phyloP scores from a whole-genome alignment of 1,284 basidiomycete genomes.

The Cutaneotrichosporon sp. region DNA sequence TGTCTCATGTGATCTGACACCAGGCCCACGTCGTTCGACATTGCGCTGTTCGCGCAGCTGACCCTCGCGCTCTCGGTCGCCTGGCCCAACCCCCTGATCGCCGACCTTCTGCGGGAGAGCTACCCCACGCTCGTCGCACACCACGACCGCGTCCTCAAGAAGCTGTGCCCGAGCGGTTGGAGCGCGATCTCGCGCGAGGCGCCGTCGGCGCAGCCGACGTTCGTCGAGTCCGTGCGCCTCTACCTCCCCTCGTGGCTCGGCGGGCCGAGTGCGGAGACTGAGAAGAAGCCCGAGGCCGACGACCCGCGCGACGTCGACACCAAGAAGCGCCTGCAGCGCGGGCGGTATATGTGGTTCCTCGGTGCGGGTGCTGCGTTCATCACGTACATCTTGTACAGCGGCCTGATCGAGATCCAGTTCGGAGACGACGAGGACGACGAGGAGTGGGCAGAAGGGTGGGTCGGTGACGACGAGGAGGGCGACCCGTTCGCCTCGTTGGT shows the following conservation, averaged over 20 bases:
- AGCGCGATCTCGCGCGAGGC: conserved; percentile 13
- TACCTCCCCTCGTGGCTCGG: conserved; percentile 9
- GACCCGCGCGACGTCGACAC: conserved; percentile 22
- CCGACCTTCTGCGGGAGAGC: conserved; percentile 39
- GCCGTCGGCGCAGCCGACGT: not conserved
- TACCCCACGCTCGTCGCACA: conserved; percentile 43
- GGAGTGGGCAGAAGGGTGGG: conserved; percentile 24
- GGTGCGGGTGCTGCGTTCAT: conserved; percentile 40
- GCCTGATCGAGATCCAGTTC: conserved; percentile 41
- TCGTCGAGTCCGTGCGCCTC: not conserved
- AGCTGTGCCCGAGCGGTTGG: conserved; percentile 31
- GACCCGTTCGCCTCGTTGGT: conserved; percentile 3
- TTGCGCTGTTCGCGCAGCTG: conserved; percentile 50
- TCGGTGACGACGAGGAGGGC: conserved; percentile 16
- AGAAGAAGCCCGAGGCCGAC: not conserved
- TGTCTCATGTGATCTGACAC: not conserved
- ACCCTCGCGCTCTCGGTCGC: conserved; percentile 46
- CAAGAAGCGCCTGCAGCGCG: conserved; percentile 37
- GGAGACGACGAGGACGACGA: conserved; percentile 29
- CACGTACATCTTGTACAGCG: conserved; percentile 41
- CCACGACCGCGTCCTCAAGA: conserved; percentile 33
- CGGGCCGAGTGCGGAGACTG: not conserved
- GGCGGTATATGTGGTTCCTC: conserved; percentile 45
- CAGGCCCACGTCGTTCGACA: conserved; percentile 48
- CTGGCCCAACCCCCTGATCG: conserved; percentile 48